These are phyloP conservation scores for Stellera chamaejasme DNA, from an alignment of 345 rosid genomes.

Conservation along the genomic window DNA sequence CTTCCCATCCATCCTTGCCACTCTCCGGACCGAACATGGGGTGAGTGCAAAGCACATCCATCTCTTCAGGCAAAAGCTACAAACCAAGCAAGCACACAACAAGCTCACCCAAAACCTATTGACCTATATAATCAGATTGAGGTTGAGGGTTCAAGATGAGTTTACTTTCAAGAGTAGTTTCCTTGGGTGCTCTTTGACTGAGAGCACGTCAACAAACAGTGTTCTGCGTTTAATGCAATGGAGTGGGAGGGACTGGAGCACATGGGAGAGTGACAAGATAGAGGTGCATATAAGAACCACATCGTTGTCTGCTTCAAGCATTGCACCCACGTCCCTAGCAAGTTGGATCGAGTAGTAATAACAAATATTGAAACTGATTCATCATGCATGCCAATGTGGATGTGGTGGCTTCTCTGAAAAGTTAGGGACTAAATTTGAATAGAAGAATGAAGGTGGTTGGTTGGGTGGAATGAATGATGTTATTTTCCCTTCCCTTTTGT, in stretches of 20 bases:
- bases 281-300: slow-evolving; percentile 49
- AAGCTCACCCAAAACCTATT: background rate
- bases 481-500: no score
- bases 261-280: slow-evolving; percentile 30
- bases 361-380: background rate
- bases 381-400: background rate
- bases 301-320: slow-evolving; percentile 37
- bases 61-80: slow-evolving; percentile 32
- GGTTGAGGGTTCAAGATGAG: background rate
- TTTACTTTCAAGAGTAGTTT: slow-evolving; percentile 30
- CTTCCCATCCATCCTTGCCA: slow-evolving; percentile 44
- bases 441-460: background rate
- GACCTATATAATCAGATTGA: background rate
- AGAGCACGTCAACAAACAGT: slow-evolving; percentile 54
- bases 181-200: slow-evolving; percentile 52
- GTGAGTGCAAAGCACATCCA: slow-evolving; percentile 56
- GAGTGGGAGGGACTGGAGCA: slow-evolving; percentile 34
- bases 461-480: background rate
- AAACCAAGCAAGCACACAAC: background rate
- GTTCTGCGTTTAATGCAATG: slow-evolving; percentile 26
- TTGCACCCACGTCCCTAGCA: slow-evolving; percentile 22
- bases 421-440: no score
- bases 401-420: no score
- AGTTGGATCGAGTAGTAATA: background rate
- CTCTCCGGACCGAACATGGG: slow-evolving; percentile 72